Evolutionary conservation across 1,284 basidiomycete genomes (phyloP).

Genomic region (Microbotryomycetes sp.): DNA sequence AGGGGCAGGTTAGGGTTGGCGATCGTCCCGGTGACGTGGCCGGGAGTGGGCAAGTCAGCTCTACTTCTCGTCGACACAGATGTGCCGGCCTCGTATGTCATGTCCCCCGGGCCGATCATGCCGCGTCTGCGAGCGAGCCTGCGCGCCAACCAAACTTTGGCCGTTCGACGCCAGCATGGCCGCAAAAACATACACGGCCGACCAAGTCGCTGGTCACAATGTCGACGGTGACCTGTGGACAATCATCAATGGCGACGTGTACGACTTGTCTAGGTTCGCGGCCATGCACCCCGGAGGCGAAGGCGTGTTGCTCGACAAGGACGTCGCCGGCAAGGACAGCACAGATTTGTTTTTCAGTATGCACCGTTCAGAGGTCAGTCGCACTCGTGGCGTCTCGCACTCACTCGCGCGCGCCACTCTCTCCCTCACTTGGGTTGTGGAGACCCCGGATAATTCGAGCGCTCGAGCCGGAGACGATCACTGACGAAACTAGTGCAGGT

Average conservation of each 20-base stretch:
- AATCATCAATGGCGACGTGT: background rate
- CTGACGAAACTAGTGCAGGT: too few species aligned
- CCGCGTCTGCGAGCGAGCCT: background rate
- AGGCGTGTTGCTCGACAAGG: conserved; percentile 50
- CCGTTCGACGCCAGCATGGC: background rate
- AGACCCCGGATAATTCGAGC: too few species aligned
- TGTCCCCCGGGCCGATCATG: background rate
- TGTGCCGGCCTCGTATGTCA: background rate
- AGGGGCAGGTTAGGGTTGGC: background rate
- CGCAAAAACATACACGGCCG: background rate
- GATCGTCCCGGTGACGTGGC: too few species aligned
- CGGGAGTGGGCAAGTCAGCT: too few species aligned
- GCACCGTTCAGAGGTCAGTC: conserved; percentile 14
- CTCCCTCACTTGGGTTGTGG: too few species aligned
- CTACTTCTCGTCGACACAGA: too few species aligned
- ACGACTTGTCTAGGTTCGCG: conserved; percentile 59
- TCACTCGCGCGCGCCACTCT: too few species aligned
- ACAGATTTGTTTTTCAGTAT: conserved; percentile 26
- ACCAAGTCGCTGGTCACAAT: conserved; percentile 4
- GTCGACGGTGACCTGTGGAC: conserved; percentile 1
- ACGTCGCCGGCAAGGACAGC: conserved; percentile 22
- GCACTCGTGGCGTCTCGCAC: too few species aligned
- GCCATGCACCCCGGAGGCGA: conserved; percentile 72
- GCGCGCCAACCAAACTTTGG: background rate
- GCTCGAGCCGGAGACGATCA: too few species aligned